Evolutionary conservation across 2,329 filamentous ascomycete genomes (phyloP).

Genomic region (Fusarium illudens): DNA sequence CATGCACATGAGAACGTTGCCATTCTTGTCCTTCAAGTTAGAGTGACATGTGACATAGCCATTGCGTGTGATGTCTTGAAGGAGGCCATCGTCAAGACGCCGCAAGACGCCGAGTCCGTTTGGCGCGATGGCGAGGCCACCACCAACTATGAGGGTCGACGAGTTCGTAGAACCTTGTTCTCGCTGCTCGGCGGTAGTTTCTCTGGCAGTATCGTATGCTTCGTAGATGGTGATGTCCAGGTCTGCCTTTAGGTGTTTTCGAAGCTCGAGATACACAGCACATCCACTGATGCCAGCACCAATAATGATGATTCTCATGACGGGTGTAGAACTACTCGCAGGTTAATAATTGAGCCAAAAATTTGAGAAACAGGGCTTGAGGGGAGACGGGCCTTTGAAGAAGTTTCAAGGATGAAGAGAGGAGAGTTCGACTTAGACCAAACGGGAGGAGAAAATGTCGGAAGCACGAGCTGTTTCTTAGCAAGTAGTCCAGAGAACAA

Average conservation of each 20-base stretch:
- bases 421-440: background rate
- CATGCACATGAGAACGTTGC: slow-evolving; percentile 29
- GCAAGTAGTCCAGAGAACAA: too few species aligned
- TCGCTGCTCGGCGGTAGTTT: slow-evolving; percentile 24
- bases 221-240: slow-evolving; percentile 38
- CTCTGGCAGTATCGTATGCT: slow-evolving; percentile 31
- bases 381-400: background rate
- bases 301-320: slow-evolving; percentile 39
- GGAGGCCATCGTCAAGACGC: slow-evolving; percentile 35
- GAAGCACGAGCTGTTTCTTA: background rate
- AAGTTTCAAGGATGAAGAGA: background rate
- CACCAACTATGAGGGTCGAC: slow-evolving; percentile 38
- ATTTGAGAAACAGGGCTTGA: background rate
- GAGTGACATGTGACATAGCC: slow-evolving; percentile 35
- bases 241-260: slow-evolving; percentile 30
- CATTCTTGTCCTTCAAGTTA: slow-evolving; percentile 38
- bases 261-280: slow-evolving; percentile 36
- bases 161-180: slow-evolving; percentile 34
- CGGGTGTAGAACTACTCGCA: background rate
- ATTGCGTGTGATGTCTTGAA: slow-evolving; percentile 32
- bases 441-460: background rate
- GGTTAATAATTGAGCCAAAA: background rate
- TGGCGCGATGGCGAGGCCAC: slow-evolving; percentile 36
- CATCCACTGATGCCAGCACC: slow-evolving; percentile 41
- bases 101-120: slow-evolving; percentile 39